Evolutionary conservation across 2,329 filamentous ascomycete species (phyloP), one percentile per base, ranked within the genome.

Genomic region (Bertia moriformis): DNA sequence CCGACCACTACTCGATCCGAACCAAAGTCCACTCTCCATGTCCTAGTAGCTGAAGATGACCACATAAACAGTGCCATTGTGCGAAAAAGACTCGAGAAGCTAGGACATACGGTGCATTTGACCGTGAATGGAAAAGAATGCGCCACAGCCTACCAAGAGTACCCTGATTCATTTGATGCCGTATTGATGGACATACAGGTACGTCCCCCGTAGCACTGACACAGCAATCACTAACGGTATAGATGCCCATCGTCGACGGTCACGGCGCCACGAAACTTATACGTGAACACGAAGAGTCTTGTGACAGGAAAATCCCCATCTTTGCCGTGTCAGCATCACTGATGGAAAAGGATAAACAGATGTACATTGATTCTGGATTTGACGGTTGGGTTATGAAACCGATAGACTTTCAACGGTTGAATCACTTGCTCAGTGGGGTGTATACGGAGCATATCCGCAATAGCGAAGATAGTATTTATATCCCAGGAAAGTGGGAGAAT

Each of bases 191-290:
- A 93, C 52, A 86, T 94, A 71, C 85, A 93, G 68, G 85, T 87
- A 53, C 57, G 73, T 58, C 18, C 14, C 36, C 46, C 42, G 45
- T 37, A 15, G n/a, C n/a, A n/a, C n/a, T n/a, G n/a, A n/a, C n/a
- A 32, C 22, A 38, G 42, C 29, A 13, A 17, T 20, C 17, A 37
- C 4, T 14, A 29, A 30, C 43, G n/a, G n/a, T n/a, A 2, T 40
- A 93, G 85, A 93, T 94, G 87, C 86, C 87, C 14, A 91, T 93
- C 20, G 82, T 93, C 3, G 85, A 93, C 51, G 87, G 87, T 13
- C 67, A 88, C 18, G 76, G 71, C 3, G 86, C 85, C 14, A 83
- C 86, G 0, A 87, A 85, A 56, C 81, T 86, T 70, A 93, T 93
- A 44, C 70, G 87, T 18, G 75, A 74, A 0, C 77, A 70, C 39